Evolutionary conservation across 2,329 filamentous ascomycete genomes (phyloP).

Genomic region (Colletotrichum melonis): DNA sequence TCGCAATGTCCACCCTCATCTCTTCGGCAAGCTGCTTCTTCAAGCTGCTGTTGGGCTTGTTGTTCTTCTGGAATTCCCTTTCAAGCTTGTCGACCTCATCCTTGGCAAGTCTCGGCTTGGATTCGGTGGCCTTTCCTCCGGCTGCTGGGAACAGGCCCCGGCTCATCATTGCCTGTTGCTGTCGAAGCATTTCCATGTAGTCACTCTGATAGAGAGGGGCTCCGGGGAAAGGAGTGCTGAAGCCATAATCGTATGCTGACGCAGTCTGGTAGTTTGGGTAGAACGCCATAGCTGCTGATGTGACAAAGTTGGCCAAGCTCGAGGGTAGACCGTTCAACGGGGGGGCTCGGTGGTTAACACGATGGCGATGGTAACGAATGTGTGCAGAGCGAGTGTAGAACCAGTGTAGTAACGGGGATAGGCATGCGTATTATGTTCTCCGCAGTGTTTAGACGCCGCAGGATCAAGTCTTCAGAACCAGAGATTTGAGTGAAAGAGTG

Average conservation of each 20-base stretch:
- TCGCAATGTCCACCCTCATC: slow-evolving; percentile 71
- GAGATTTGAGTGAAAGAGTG: slow-evolving; percentile 31
- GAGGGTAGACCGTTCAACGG: not conserved
- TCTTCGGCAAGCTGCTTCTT: slow-evolving; percentile 71
- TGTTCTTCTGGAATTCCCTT: slow-evolving; percentile 71
- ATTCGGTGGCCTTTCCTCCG: slow-evolving; percentile 52
- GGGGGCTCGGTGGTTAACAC: not conserved
- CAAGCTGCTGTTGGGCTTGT: slow-evolving; percentile 71
- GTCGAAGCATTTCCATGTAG: slow-evolving; percentile 13
- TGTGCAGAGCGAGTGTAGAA: not conserved
- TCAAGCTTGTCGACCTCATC: slow-evolving; percentile 70
- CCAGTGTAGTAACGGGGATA: not conserved
- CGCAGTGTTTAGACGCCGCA: slow-evolving; percentile 16
- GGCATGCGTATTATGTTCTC: slow-evolving; percentile 5
- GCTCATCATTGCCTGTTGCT: slow-evolving; percentile 36
- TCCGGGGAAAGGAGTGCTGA: slow-evolving; percentile 16
- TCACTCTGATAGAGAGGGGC: slow-evolving; percentile 22
- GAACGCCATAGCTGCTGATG: slow-evolving; percentile 28
- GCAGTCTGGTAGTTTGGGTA: slow-evolving; percentile 25
- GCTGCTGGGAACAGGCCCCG: slow-evolving; percentile 11
- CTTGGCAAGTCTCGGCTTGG: slow-evolving; percentile 66
- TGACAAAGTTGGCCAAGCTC: not conserved
- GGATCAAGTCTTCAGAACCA: not conserved
- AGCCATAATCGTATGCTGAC: slow-evolving; percentile 25
- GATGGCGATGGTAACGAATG: slow-evolving; percentile 8